These are phyloP conservation scores for Poterioochromonas sp. DNA, from an alignment of 352 stramenopile species.

Conservation along the genomic window DNA sequence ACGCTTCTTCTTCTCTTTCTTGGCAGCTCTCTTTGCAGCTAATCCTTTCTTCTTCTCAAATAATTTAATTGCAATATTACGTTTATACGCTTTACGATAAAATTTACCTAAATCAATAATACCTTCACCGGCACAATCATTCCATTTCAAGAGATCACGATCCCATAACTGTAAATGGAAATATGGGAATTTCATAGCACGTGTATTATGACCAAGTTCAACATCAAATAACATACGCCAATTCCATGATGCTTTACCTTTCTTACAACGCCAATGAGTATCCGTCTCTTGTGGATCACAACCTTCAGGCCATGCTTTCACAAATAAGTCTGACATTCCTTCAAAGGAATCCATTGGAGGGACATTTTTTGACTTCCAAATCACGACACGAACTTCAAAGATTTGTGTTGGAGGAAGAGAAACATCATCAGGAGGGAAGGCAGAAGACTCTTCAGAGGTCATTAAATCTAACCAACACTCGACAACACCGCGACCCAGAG, in stretches of 20 bases:
- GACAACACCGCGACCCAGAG: constrained; percentile 52
- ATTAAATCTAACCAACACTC: constrained; percentile 67
- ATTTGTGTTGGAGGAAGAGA: constrained; percentile 39
- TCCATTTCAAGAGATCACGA: constrained; percentile 79
- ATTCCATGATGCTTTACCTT: constrained; percentile 74
- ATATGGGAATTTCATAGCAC: constrained; percentile 69
- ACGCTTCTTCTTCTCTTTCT: background rate
- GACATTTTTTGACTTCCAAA: constrained; percentile 79
- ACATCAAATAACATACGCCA: constrained; percentile 81
- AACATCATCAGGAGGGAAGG: constrained; percentile 63
- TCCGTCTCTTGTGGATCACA: constrained; percentile 57
- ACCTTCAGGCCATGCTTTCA: constrained; percentile 72
- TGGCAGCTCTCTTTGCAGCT: background rate
- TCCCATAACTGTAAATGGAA: constrained; percentile 86
- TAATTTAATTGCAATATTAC: constrained; percentile 60
- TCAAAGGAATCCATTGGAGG: constrained; percentile 49
- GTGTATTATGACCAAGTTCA: constrained; percentile 52
- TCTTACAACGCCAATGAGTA: constrained; percentile 74
- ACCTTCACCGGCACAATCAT: constrained; percentile 73
- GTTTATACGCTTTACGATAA: constrained; percentile 58
- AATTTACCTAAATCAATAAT: constrained; percentile 38
- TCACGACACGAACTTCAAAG: constrained; percentile 65
- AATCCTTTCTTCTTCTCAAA: constrained; percentile 46
- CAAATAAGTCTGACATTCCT: constrained; percentile 74
- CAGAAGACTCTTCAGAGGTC: constrained; percentile 55